Base-by-base conservation (phyloP, 352 stramenopile genomes). In the Phytophthora ramorum region DNA sequence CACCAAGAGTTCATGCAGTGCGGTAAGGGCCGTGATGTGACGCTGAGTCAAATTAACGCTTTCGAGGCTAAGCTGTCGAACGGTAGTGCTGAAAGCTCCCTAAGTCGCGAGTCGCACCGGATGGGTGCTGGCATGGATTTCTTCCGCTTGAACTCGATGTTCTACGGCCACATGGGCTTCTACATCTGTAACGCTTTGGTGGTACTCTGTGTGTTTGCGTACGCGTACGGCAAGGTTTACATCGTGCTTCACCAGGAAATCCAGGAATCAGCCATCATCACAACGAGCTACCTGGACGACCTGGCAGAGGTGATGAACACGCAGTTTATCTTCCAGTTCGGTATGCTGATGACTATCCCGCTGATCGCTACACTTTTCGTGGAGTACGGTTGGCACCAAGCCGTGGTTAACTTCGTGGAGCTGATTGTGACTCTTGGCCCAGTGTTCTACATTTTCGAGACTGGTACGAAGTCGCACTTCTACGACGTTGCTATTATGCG, bases 1-100 rank as follows among this genome's bases (percentile, higher is more conserved):
- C 88, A 96, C 63, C 58, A 91, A 12, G 89, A 97, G 66, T 96
- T 95, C 17, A 96, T 96, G 78, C 89, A 97, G 71, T 93, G 85
- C 26, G 87, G 89, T 28, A 96, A 97, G 55, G 87, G 89, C 30
- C 81, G 89, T 72, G 89, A 97, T 75, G 89, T 97, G 53, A 92
- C 84, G 1, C 73, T 96, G 73, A 92, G 85, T 60, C 89, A 97
- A 59, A 92, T 96, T 61, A 92, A 92, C 30, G 78, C 85, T 34
- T 97, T 97, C 56, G 89, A 97, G 52, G 89, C 86, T 9, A 97
- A 97, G 64, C 64, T 97, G 38, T 76, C 86, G 20, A 95, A 93
- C 59, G 89, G 89, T 55, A 87, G 73, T 9, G 89, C 83, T 24
- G 89, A 97, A 64, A 90, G 78, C 40, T 94, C 85, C 26, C 52